These are phyloP conservation scores for Cornus kousa DNA, from an alignment of 148 eudicot species.

Conservation along the genomic window DNA sequence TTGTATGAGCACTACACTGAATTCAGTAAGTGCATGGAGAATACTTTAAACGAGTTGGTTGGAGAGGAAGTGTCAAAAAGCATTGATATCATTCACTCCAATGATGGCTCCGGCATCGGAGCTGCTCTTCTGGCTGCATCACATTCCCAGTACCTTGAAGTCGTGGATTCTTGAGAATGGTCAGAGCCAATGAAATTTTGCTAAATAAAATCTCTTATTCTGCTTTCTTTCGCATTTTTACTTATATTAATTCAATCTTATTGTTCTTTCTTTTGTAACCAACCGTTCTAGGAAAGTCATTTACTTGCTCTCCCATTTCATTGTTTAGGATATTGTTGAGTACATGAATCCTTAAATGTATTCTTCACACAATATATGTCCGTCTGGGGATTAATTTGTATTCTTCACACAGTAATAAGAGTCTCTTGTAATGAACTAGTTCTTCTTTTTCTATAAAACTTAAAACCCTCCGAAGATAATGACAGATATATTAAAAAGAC, in stretches of 20 bases:
- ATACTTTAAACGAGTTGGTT: conserved; percentile 47
- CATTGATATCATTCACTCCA: conserved; percentile 51
- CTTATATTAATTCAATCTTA: background rate
- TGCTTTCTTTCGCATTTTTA: background rate
- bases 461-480: no score
- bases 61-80: conserved; percentile 43
- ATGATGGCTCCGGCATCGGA: conserved; percentile 78
- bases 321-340: background rate
- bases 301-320: background rate
- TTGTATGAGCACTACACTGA: conserved; percentile 69
- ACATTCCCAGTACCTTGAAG: conserved; percentile 47
- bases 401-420: no score
- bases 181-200: background rate
- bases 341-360: background rate
- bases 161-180: conserved; percentile 5
- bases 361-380: background rate
- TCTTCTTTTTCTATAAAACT: no score
- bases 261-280: background rate
- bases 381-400: background rate
- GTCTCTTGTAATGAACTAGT: no score
- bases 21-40: conserved; percentile 57
- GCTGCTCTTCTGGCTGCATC: conserved; percentile 85
- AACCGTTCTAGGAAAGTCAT: background rate
- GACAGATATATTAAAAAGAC: no score
- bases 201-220: background rate